Conservation (phyloP, 129 eudicot species). For the carrot (Daucus carota) region DH1_v3.0 NC_030389.2:45259501-45260000, state of each 20-base stretch:
- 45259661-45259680: constrained; percentile 85
- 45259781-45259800: constrained; percentile 21
- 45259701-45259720: constrained; percentile 29
- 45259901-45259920: constrained; percentile 20
- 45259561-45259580: constrained; percentile 55
- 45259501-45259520: constrained; percentile 34
- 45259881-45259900: constrained; percentile 16
- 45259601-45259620: constrained; percentile 21
- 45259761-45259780: constrained; percentile 16
- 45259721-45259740: constrained; percentile 25
- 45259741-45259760: constrained; percentile 21
- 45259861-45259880: constrained; percentile 9
- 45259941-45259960: constrained; percentile 26
- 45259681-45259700: constrained; percentile 81
- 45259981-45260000: constrained; percentile 21
- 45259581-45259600: constrained; percentile 55
- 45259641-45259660: constrained; percentile 62
- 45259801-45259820: constrained; percentile 16
- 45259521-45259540: constrained; percentile 23
- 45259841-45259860: constrained; percentile 21
- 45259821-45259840: constrained; percentile 21
- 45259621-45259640: constrained; percentile 44
- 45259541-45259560: constrained; percentile 32
- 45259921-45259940: constrained; percentile 4
- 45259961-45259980: constrained; percentile 26